A percentile compares a stretch with the other conserved stretches of the same genome.
These are phyloP conservation scores for Arthonia radiata DNA, from an alignment of 495 filamentous ascomycete species.

Conservation along the genomic window DNA sequence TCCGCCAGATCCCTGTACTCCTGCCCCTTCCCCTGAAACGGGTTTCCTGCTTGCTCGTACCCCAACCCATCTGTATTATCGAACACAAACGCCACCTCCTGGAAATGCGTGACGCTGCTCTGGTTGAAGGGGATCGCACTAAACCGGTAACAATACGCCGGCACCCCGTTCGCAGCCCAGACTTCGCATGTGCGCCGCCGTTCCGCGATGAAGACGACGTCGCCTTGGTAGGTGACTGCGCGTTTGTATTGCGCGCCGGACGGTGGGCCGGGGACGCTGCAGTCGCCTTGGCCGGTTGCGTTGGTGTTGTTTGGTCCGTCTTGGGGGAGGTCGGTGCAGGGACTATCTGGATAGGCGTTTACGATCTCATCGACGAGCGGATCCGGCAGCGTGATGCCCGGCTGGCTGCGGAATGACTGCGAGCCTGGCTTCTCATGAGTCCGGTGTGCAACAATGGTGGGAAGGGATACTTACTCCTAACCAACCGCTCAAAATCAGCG, in stretches of 20 bases:
- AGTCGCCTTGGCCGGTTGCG: constrained; percentile 1
- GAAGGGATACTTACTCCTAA: constrained; percentile 8
- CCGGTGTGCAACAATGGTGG: constrained; percentile 9
- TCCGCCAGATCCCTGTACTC: constrained; percentile 20
- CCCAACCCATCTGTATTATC: constrained; percentile 27
- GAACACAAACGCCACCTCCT: constrained; percentile 36
- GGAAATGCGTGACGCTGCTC: constrained; percentile 26
- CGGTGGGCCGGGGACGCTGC: constrained; percentile 2
- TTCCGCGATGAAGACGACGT: constrained; percentile 28
- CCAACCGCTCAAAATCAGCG: constrained; percentile 13
- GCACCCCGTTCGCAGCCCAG: constrained; percentile 19
- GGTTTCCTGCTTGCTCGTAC: constrained; percentile 14
- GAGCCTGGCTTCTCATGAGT: background rate
- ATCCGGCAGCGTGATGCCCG: constrained; percentile 20
- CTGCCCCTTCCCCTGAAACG: constrained; percentile 21
- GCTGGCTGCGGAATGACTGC: constrained; percentile 19
- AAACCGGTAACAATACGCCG: constrained; percentile 39
- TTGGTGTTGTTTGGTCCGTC: constrained; percentile 3
- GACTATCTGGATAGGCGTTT: constrained; percentile 12
- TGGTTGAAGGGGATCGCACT: constrained; percentile 22
- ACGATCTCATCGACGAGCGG: constrained; percentile 17
- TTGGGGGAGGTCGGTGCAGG: constrained; percentile 9
- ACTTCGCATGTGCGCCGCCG: constrained; percentile 24
- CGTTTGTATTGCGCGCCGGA: constrained; percentile 28
- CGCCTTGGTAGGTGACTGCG: constrained; percentile 24